Conservation (phyloP, 441 rosid genomes). For the Erodium moschatum region DNA sequence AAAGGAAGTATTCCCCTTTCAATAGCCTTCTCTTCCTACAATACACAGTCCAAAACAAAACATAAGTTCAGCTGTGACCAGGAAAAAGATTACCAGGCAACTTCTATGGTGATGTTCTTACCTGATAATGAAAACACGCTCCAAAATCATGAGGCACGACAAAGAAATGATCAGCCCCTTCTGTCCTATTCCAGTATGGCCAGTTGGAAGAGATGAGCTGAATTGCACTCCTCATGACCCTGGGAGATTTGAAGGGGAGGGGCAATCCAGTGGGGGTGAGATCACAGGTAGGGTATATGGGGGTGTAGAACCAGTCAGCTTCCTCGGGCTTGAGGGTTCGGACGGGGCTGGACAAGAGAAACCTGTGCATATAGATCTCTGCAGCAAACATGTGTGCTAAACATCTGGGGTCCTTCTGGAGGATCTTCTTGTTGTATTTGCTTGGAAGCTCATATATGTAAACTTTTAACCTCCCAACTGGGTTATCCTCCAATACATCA, state of each 20-base stretch:
- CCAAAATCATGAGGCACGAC: constrained; percentile 69
- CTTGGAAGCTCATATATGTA: constrained; percentile 71
- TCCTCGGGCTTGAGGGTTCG: constrained; percentile 68
- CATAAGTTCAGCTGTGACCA: too few relatives aligned
- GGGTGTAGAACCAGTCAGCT: constrained; percentile 76
- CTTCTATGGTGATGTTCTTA: constrained; percentile 12
- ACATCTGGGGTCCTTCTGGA: constrained; percentile 60
- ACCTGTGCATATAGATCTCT: constrained; percentile 65
- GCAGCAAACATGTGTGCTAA: constrained; percentile 72
- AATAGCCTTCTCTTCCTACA: constrained; percentile 69
- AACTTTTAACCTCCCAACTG: constrained; percentile 65
- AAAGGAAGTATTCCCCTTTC: constrained; percentile 60
- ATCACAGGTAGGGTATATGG: constrained; percentile 67
- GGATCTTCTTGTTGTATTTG: constrained; percentile 67
- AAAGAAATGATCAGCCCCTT: constrained; percentile 69
- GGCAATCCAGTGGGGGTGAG: constrained; percentile 68
- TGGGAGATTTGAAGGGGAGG: constrained; percentile 61
- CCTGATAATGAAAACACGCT: constrained; percentile 71
- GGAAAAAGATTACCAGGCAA: neutral
- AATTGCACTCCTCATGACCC: constrained; percentile 75
- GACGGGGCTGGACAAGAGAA: constrained; percentile 63
- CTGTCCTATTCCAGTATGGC: constrained; percentile 73
- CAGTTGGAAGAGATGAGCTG: constrained; percentile 73
- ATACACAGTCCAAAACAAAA: neutral
- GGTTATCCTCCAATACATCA: constrained; percentile 68